Evolutionary conservation across 352 stramenopile species (phyloP), one percentile per base, ranked within the genome.

Genomic region (Aphanomyces stellatus): DNA sequence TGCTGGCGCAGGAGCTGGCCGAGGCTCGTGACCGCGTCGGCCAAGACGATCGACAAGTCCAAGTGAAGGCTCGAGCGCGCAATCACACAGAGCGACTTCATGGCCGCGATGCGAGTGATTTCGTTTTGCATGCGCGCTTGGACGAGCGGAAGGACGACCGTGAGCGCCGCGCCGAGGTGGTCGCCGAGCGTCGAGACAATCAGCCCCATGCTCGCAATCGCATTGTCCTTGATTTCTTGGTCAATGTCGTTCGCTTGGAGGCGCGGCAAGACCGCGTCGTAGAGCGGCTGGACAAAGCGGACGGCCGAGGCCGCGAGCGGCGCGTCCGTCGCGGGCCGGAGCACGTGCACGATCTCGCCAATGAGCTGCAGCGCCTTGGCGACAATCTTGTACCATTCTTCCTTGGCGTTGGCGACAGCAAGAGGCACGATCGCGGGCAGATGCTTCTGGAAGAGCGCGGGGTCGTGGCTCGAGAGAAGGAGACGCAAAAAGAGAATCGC

Each of bases 381-480:
- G 31, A 98, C 97, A 4, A 97, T 96, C 82, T 99, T 99, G 82
- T 99, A 99, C 96, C 97, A 99, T 59, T 99, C 95, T 53, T 97
- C 96, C 53, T 90, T 79, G 1, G 97, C 93, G 51, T 86, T 92
- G 33, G 87, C 77, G 17, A 95, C 90, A 24, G 98, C 82, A 49
- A 97, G 78, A 10, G 82, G 76, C 4, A 98, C 82, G 1, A 99
- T 73, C 10, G 84, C 73, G 25, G 74, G 51, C 43, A 98, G 72
- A 57, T 93, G 84, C 37, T 85, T 75, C 51, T 85, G 81, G 41
- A 99, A 88, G 40, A 88, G 71, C 15, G 75, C 64, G 13, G 88
- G 72, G 40, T 88, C 74, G 73, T 99, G 91, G 10, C 89, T 95
- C 53, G 96, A 84, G n/a, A 99, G 73, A 34, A 97, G 82, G 27